Evolutionary conservation across 2,329 filamentous ascomycete genomes (phyloP), one percentile per base, ranked within the genome.

Genomic region (Ustulina deusta): DNA sequence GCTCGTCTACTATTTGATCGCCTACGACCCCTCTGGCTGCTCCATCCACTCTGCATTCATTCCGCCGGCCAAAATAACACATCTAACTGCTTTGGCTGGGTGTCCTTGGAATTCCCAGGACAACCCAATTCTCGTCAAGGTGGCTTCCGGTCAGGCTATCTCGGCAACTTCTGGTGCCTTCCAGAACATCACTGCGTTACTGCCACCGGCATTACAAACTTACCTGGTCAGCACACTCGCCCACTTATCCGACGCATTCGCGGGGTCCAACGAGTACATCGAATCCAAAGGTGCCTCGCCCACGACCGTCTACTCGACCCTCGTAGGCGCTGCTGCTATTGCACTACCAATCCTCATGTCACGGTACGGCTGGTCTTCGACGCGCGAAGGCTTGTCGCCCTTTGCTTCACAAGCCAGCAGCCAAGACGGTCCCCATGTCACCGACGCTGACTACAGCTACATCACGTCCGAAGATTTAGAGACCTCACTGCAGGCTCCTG

Each of bases 361-460:
- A 76, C 82, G 85, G 74, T 87, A 84, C 77, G 83, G 84, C 69
- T 87, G 84, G 82, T 82, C 82, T 10, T 76, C 79, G 62, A 77
- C 75, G 61, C 82, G 82, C 61, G 82, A 83, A 34, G 77, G 74
- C 66, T 75, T 87, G 68, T 88, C 85, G 56, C 85, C 85, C n/a
- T 88, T 84, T 73, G 79, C 79, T 65, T 85, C 85, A 15, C 75
- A 76, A 38, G 75, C 80, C 66, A 72, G 81, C 17, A 78, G 81
- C 42, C 82, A 82, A 52, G 82, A 84, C 48, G 80, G 85, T 10
- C 87, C 89, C 36, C 85, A 89, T 71, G 89, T 94, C 67, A 91
- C 88, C 73, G 91, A 93, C 72, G 87, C 90, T 38, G 92, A 94
- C 81, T 95, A 90, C 79, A 91, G 89, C 77, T 94, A 95, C 82